A percentile compares a stretch with the other conserved stretches of the same genome.
Evolutionary conservation across 352 stramenopile species (phyloP).

Genomic region (Globisporangium emineosum): DNA sequence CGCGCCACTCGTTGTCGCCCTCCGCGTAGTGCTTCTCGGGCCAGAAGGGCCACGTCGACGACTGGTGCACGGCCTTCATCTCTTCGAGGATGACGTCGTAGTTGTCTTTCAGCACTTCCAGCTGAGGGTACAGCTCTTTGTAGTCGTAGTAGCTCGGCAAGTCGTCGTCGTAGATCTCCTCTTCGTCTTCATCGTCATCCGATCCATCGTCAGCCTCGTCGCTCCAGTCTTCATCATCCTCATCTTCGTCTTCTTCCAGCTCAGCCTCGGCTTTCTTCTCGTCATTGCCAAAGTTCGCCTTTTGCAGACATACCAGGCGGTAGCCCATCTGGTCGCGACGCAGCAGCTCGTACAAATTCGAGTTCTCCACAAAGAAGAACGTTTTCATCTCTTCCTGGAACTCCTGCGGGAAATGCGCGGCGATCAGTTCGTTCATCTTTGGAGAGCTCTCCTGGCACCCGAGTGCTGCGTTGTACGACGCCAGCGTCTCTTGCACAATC

Average conservation of each 20-base stretch:
- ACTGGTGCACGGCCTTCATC: conserved; percentile 53
- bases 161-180: conserved; percentile 71
- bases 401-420: conserved; percentile 36
- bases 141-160: conserved; percentile 76
- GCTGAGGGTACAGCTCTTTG: conserved; percentile 71
- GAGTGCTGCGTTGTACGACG: conserved; percentile 41
- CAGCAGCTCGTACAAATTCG: conserved; percentile 42
- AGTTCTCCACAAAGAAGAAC: conserved; percentile 55
- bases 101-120: conserved; percentile 68
- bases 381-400: conserved; percentile 50
- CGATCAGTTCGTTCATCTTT: conserved; percentile 31
- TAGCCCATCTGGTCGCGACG: conserved; percentile 48
- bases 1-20: conserved; percentile 69
- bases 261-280: background rate
- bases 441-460: conserved; percentile 39
- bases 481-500: conserved; percentile 44
- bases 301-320: conserved; percentile 45
- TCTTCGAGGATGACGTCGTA: conserved; percentile 78
- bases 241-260: conserved; percentile 19
- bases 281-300: conserved; percentile 5
- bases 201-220: conserved; percentile 20
- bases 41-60: conserved; percentile 76
- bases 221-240: conserved; percentile 29
- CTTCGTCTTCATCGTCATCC: conserved; percentile 33
- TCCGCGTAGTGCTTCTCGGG: conserved; percentile 83